Evolutionary conservation across 257 asterid species (phyloP).

Genomic region (Petrea volubilis): DNA sequence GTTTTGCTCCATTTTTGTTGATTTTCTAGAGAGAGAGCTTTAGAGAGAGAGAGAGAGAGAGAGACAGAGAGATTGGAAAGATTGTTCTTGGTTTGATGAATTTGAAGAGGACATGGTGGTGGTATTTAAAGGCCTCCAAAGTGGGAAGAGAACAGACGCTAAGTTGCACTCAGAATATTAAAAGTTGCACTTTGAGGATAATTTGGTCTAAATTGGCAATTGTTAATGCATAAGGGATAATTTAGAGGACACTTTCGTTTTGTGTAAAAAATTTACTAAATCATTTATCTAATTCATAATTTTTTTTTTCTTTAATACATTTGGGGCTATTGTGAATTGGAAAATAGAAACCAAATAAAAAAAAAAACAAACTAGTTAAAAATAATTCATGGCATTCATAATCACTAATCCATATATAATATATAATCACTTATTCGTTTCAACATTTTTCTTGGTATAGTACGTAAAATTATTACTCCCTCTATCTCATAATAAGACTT

Average conservation of each 20-base stretch:
- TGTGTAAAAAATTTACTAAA: too few species aligned
- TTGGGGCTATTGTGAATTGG: too few species aligned
- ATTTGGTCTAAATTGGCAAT: not conserved
- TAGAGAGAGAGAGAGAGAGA: not conserved
- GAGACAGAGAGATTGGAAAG: not conserved
- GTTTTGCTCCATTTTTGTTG: slow-evolving; percentile 65
- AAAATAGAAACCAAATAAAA: too few species aligned
- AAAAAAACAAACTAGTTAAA: too few species aligned
- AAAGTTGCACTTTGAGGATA: not conserved
- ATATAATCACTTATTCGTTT: too few species aligned
- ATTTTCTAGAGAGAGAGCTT: not conserved
- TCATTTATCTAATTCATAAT: too few species aligned
- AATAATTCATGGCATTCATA: too few species aligned
- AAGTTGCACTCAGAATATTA: slow-evolving; percentile 4
- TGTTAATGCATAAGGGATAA: not conserved
- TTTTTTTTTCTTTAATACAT: too few species aligned
- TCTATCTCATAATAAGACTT: too few species aligned
- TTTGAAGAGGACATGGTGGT: slow-evolving; percentile 1
- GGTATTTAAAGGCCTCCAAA: slow-evolving; percentile 32
- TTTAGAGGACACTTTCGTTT: not conserved
- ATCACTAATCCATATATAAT: too few species aligned
- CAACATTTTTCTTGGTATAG: too few species aligned
- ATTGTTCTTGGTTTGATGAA: slow-evolving; percentile 21
- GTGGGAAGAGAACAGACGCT: not conserved
- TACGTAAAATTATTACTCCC: too few species aligned